Conservation (phyloP, 2,329 filamentous ascomycete genomes). For the Fusarium mangiferae region DNA sequence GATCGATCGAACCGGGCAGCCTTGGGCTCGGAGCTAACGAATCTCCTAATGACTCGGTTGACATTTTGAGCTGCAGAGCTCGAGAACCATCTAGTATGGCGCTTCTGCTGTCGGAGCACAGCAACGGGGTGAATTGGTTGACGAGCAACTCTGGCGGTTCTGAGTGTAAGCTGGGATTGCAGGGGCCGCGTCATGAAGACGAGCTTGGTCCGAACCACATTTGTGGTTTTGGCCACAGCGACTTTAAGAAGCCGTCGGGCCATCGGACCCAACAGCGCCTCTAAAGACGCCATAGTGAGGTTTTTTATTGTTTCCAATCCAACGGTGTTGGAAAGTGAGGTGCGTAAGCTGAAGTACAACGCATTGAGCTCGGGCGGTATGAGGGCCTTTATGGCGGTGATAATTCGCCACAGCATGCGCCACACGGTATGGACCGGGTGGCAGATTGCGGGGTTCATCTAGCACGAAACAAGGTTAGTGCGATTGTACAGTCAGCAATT, state of each 20-base stretch:
- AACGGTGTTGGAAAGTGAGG: slow-evolving; percentile 35
- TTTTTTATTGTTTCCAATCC: slow-evolving; percentile 36
- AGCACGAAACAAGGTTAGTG: slow-evolving; percentile 40
- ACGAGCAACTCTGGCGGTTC: slow-evolving; percentile 52
- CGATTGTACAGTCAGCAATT: slow-evolving; percentile 34
- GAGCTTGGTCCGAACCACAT: slow-evolving; percentile 62
- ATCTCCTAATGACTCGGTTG: slow-evolving; percentile 60
- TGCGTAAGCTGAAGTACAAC: slow-evolving; percentile 30
- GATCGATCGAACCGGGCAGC: slow-evolving; percentile 57
- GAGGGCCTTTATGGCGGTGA: slow-evolving; percentile 41
- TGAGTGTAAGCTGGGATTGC: slow-evolving; percentile 57
- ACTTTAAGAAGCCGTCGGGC: slow-evolving; percentile 65
- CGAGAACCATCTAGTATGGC: slow-evolving; percentile 60
- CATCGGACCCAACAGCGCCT: slow-evolving; percentile 67
- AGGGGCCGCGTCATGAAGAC: slow-evolving; percentile 56
- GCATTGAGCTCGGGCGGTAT: slow-evolving; percentile 23
- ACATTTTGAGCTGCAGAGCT: slow-evolving; percentile 55
- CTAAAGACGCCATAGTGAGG: slow-evolving; percentile 63
- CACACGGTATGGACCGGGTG: slow-evolving; percentile 43
- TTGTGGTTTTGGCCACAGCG: slow-evolving; percentile 62
- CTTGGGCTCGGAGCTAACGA: slow-evolving; percentile 57
- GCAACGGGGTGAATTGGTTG: slow-evolving; percentile 66
- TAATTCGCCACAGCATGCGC: slow-evolving; percentile 49
- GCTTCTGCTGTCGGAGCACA: slow-evolving; percentile 60
- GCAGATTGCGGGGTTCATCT: slow-evolving; percentile 38